Base-by-base conservation (phyloP, 345 rosid genomes). In the Syzygium jambos region DNA sequence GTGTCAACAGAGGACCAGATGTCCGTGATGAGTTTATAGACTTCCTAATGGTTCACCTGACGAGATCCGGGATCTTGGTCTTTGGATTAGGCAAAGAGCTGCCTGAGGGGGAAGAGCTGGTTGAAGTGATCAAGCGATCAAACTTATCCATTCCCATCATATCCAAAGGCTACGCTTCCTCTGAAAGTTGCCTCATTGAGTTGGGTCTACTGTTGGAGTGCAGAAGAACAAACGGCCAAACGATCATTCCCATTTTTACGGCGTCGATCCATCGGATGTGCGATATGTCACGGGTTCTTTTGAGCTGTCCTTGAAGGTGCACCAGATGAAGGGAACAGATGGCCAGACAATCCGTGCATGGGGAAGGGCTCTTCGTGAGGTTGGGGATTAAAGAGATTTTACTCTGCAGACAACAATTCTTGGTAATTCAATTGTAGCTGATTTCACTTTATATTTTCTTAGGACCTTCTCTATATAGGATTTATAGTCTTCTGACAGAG, bases 171-270 rank as follows among this genome's bases (percentile, higher is more conserved):
- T 86, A 86, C 4, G 87, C 84, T n/a, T 52, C 34, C 65, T 49
- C 59, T 0, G 27, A 65, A 15, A 49, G 87, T 55, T 73, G 87
- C 87, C 87, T 86, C 61, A 0, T 52, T 1, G 87, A 86, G 61
- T 15, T 86, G 10, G 63, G 41, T 29, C 22, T 29, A n/a, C 7
- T 73, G 51, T 9, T 86, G 38, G 41, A 19, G 7, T 23, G 87
- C 55, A 1, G 49, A 46, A 59, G n/a, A 23, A 11, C 3, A 7
- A 23, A 34, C 1, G 22, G 65, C 53, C 77, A 51, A 46, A 21
- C 30, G 3, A 78, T 86, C 30, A 11, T 86, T 5, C 87, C 65
- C 21, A n/a, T 86, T 11, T 86, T 46, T 86, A 86, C 10, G 84
- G 73, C 9, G 87, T 86, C 0, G 0, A 52, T 9, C 59, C 84